phyloP scores from a whole-genome alignment of 2,329 filamentous ascomycete genomes.

The Aureobasidium namibiae region DNA sequence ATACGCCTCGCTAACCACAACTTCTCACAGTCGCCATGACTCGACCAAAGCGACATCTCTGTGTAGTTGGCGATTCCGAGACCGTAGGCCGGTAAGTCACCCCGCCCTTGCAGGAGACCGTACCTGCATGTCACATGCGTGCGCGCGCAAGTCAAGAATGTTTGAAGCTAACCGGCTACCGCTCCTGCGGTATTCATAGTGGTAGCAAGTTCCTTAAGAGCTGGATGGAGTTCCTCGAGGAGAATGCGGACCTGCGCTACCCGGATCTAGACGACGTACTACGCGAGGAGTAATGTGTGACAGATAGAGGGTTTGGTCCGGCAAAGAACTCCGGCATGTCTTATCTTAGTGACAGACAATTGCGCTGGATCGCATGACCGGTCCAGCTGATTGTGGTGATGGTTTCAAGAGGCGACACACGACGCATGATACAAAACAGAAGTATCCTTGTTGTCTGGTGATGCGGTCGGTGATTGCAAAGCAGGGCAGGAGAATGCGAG shows the following conservation, averaged over 20 bases:
- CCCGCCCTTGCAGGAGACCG: neutral
- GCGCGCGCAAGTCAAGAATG: neutral
- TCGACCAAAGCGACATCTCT: constrained; percentile 79
- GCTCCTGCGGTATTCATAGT: constrained; percentile 38
- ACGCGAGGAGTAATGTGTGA: constrained; percentile 7
- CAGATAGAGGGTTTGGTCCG: constrained; percentile 6
- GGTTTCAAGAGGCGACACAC: neutral
- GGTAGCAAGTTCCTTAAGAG: constrained; percentile 76
- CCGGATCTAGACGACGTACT: constrained; percentile 53
- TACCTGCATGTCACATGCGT: constrained; percentile 14
- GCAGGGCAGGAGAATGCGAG: constrained; percentile 1
- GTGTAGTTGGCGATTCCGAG: constrained; percentile 87
- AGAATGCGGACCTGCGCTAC: constrained; percentile 83
- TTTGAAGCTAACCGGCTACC: constrained; percentile 7
- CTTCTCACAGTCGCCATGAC: constrained; percentile 84
- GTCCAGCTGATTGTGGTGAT: neutral
- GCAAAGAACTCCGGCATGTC: constrained; percentile 3
- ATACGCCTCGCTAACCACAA: constrained; percentile 1
- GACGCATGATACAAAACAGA: neutral
- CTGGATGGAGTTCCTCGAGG: constrained; percentile 90
- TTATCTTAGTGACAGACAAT: neutral
- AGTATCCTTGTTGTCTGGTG: constrained; percentile 5
- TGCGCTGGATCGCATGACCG: neutral
- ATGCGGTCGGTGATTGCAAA: constrained; percentile 2
- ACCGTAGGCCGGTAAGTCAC: constrained; percentile 73